Base-by-base conservation (phyloP, 345 rosid genomes). In the Moricandia arvensis region DNA sequence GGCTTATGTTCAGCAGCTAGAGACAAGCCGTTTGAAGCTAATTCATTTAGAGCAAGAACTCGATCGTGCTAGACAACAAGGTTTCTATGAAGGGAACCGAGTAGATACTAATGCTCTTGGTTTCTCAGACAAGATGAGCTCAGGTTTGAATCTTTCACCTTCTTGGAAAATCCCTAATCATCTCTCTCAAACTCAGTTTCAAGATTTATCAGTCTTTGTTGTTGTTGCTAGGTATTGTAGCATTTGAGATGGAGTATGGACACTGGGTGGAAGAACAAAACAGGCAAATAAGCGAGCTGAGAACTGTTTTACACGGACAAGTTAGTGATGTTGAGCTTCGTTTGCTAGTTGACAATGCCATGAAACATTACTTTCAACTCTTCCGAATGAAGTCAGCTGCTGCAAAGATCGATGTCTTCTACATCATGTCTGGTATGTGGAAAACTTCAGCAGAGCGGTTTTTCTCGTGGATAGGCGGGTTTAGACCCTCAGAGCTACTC, bases 1-100 rank as follows among this genome's bases (percentile, higher is more conserved):
- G 99, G 99, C 99, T 41, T 95, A 95, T 79, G 97, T 95, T 80
- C 93, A 90, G 82, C 97, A 95, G 81, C 81, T 95, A 68, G 99
- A 95, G 88, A 82, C 86, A 70, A 95, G 99, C 82, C 86, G 99
- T 30, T 63, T 90, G 74, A 95, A 90, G 86, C 79, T 95, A 60
- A 65, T 88, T 81, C 96, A 92, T 76, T 33, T 95, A 83, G 97
- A 95, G 82, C 96, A 90, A 80, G 97, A 92, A 83, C 87, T 90
- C 68, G 86, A 85, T 33, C 89, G 83, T 73, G 86, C 89, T 47
- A 88, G 91, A 76, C 97, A 90, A 71, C 97, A 91, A 7, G 97
- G 98, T 59, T 75, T 83, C 65, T 85, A 77, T 76, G 29, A 82
- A 1, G 90, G 87, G 24, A 81, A 86, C 11, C 88, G 87, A 45